A percentile compares a stretch with the other conserved stretches of the same genome.
These are phyloP conservation scores for Linanthus parryae DNA, from an alignment of 148 eudicot species.

Conservation along the genomic window DNA sequence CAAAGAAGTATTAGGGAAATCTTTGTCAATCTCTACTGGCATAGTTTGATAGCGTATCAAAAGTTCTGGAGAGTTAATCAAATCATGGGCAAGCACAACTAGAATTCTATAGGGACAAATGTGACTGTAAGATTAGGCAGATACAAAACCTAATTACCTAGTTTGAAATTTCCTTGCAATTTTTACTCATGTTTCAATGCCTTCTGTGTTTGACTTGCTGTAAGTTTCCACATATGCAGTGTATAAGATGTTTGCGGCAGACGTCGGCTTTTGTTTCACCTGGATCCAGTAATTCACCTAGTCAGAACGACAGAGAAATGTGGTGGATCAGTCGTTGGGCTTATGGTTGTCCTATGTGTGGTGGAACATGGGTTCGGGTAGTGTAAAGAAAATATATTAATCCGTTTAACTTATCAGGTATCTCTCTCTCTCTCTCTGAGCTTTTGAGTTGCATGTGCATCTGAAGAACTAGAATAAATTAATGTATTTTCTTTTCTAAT, in stretches of 20 bases:
- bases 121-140: too few relatives aligned
- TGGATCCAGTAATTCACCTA: conserved; percentile 34
- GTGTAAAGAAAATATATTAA: conserved; percentile 49
- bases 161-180: not conserved
- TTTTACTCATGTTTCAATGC: not conserved
- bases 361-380: conserved; percentile 96
- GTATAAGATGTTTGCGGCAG: conserved; percentile 95
- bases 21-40: too few relatives aligned
- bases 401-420: too few relatives aligned
- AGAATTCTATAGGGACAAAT: too few relatives aligned
- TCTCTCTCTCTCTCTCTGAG: too few relatives aligned
- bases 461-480: too few relatives aligned
- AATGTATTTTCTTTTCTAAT: too few relatives aligned
- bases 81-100: too few relatives aligned
- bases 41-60: too few relatives aligned
- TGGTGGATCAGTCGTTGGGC: conserved; percentile 99
- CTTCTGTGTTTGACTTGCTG: not conserved
- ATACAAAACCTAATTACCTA: conserved; percentile 1
- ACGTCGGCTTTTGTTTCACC: conserved; percentile 77
- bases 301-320: conserved; percentile 63
- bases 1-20: too few relatives aligned
- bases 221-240: conserved; percentile 40
- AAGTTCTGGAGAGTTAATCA: too few relatives aligned
- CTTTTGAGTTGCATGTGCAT: too few relatives aligned
- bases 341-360: conserved; percentile 94